Evolutionary conservation across 331 rosid species (phyloP).

Genomic region (Rosa hybrid): DNA sequence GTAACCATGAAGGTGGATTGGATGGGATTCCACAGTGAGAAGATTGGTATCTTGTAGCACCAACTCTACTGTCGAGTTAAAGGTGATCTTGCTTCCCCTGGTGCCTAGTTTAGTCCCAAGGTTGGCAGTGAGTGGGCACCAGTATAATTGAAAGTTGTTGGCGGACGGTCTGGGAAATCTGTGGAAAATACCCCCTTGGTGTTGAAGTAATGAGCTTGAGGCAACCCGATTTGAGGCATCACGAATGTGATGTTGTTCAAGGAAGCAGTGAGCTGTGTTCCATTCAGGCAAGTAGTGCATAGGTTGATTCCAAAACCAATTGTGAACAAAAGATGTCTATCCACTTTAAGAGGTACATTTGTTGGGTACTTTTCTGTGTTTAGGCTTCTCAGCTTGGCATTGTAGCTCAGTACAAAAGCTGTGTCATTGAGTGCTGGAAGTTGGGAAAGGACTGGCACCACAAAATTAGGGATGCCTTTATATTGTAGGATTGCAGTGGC

Average conservation of each 20-base stretch:
- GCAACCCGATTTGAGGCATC: slow-evolving; percentile 60
- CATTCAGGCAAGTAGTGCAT: slow-evolving; percentile 57
- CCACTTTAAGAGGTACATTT: slow-evolving; percentile 51
- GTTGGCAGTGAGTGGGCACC: slow-evolving; percentile 42
- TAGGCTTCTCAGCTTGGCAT: slow-evolving; percentile 41
- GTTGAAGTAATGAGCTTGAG: slow-evolving; percentile 62
- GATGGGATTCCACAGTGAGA: slow-evolving; percentile 57
- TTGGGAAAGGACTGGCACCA: slow-evolving; percentile 34
- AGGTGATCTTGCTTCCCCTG: slow-evolving; percentile 42
- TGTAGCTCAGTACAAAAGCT: slow-evolving; percentile 27
- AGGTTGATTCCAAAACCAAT: slow-evolving; percentile 56
- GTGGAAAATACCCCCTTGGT: slow-evolving; percentile 52
- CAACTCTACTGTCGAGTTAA: slow-evolving; percentile 52
- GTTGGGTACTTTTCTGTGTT: slow-evolving; percentile 58
- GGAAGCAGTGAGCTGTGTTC: slow-evolving; percentile 56
- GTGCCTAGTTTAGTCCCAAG: slow-evolving; percentile 49
- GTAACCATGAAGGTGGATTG: slow-evolving; percentile 63
- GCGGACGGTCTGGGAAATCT: slow-evolving; percentile 60
- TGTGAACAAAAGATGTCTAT: slow-evolving; percentile 57
- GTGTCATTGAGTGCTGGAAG: slow-evolving; percentile 38
- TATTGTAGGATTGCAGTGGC: slow-evolving; percentile 36
- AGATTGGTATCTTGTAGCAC: slow-evolving; percentile 66
- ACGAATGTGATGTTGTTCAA: slow-evolving; percentile 59
- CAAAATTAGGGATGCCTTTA: slow-evolving; percentile 35
- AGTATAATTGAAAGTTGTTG: slow-evolving; percentile 45